Percentiles rank a stretch among this genome's conserved stretches.
These are phyloP conservation scores for Fusarium kyushuense DNA, from an alignment of 2,329 filamentous ascomycete species.

Conservation along the genomic window DNA sequence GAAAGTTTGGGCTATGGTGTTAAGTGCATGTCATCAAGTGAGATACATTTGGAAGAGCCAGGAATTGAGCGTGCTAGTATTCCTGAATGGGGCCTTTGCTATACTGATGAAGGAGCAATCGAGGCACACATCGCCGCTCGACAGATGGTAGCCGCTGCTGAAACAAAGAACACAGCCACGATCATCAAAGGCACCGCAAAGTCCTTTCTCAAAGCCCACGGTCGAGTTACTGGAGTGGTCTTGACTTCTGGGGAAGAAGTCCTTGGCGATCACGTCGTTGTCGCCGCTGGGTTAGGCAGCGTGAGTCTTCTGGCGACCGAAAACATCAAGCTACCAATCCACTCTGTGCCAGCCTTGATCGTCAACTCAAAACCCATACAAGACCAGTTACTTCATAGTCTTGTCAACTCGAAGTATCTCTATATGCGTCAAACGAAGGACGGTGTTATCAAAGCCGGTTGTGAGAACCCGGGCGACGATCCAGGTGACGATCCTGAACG, in stretches of 20 bases:
- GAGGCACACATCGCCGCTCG: constrained; percentile 29
- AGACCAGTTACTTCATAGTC: neutral
- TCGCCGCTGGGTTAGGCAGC: constrained; percentile 30
- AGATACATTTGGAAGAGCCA: constrained; percentile 6
- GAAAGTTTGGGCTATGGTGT: constrained; percentile 22
- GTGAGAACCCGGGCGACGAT: constrained; percentile 28
- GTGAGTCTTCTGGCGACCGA: constrained; percentile 12
- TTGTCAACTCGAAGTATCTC: constrained; percentile 27
- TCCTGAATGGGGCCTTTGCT: constrained; percentile 14
- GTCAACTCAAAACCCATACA: constrained; percentile 25
- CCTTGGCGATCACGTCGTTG: constrained; percentile 10
- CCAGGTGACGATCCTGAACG: constrained; percentile 24
- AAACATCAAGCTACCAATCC: constrained; percentile 6
- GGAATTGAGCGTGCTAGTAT: neutral
- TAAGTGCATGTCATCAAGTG: neutral
- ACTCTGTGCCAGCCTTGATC: constrained; percentile 15
- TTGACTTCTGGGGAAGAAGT: constrained; percentile 9
- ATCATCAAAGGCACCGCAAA: neutral
- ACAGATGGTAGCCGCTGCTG: constrained; percentile 25
- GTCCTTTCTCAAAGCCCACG: neutral
- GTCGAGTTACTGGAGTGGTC: neutral
- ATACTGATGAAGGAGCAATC: constrained; percentile 27
- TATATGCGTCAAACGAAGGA: constrained; percentile 31
- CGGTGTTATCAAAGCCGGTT: constrained; percentile 22
- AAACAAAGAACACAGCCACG: neutral